These are phyloP conservation scores for Leccinum ochraceum DNA, from an alignment of 768 basidiomycete genomes.

Conservation along the genomic window DNA sequence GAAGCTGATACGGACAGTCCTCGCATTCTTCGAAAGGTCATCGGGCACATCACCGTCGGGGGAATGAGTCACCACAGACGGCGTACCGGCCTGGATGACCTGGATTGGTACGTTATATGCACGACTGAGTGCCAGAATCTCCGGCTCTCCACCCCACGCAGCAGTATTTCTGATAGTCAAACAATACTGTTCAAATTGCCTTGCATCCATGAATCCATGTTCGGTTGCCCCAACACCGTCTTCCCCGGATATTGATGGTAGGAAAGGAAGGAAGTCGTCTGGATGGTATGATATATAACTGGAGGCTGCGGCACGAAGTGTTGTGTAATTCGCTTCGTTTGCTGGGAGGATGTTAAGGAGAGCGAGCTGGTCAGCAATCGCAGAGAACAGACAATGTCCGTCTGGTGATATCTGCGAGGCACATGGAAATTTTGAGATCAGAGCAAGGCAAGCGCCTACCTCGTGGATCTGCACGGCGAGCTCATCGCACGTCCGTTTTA, in stretches of 20 bases:
- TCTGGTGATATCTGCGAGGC: constrained; percentile 84
- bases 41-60: constrained; percentile 43
- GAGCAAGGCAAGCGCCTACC: constrained; percentile 39
- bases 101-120: constrained; percentile 85
- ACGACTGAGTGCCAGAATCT: constrained; percentile 86
- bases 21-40: constrained; percentile 32
- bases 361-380: constrained; percentile 88
- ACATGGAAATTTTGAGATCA: background rate
- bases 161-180: constrained; percentile 74
- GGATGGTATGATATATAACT: constrained; percentile 79
- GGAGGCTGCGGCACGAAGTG: constrained; percentile 69
- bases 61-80: constrained; percentile 81
- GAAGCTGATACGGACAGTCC: constrained; percentile 78
- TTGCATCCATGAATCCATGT: constrained; percentile 66
- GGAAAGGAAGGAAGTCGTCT: constrained; percentile 92
- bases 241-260: constrained; percentile 73
- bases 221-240: constrained; percentile 64
- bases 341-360: constrained; percentile 67
- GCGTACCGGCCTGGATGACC: constrained; percentile 82
- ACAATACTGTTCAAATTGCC: constrained; percentile 76
- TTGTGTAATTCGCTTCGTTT: constrained; percentile 56
- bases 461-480: constrained; percentile 66
- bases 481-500: constrained; percentile 63
- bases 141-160: constrained; percentile 98
- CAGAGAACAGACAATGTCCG: constrained; percentile 94